These are phyloP conservation scores for Talaromyces piceae DNA, from an alignment of 2,329 filamentous ascomycete genomes.

Conservation along the genomic window DNA sequence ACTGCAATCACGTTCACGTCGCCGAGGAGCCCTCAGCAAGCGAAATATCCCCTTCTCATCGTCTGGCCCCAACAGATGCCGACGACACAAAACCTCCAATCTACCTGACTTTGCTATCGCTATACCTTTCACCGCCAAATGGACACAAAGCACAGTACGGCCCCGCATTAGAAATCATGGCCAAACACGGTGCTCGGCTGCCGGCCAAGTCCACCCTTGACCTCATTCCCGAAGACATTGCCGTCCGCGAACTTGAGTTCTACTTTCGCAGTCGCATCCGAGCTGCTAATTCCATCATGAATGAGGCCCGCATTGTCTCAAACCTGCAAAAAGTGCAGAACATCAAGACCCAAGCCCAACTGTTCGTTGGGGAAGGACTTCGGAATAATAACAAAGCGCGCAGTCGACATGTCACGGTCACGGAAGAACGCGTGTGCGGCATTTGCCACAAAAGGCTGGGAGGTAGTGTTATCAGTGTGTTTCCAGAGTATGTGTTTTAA, in stretches of 20 bases:
- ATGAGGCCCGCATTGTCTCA: slow-evolving; percentile 70
- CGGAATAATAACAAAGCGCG: slow-evolving; percentile 45
- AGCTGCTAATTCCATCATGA: slow-evolving; percentile 71
- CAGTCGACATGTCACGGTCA: slow-evolving; percentile 67
- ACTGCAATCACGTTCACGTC: slow-evolving; percentile 82
- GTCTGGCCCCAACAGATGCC: slow-evolving; percentile 37
- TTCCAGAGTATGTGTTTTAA: slow-evolving; percentile 61
- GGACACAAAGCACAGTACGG: slow-evolving; percentile 64
- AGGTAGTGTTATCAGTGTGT: slow-evolving; percentile 80
- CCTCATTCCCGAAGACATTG: slow-evolving; percentile 73
- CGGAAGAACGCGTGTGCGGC: slow-evolving; percentile 81
- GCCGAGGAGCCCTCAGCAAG: slow-evolving; percentile 42
- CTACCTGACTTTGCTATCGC: slow-evolving; percentile 80
- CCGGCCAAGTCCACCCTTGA: slow-evolving; percentile 79
- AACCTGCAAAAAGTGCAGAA: slow-evolving; percentile 71
- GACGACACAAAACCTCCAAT: slow-evolving; percentile 64
- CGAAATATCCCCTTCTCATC: slow-evolving; percentile 26
- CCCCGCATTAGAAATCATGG: slow-evolving; percentile 80
- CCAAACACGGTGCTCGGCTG: slow-evolving; percentile 82
- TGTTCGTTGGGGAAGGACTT: slow-evolving; percentile 66
- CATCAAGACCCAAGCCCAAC: slow-evolving; percentile 63
- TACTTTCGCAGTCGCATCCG: slow-evolving; percentile 92
- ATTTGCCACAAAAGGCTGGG: slow-evolving; percentile 92
- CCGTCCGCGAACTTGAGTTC: slow-evolving; percentile 70
- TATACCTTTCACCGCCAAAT: slow-evolving; percentile 76